Evolutionary conservation across 192 early-diverging fungal genomes (phyloP).

Genomic region (Diversispora eburnea): DNA sequence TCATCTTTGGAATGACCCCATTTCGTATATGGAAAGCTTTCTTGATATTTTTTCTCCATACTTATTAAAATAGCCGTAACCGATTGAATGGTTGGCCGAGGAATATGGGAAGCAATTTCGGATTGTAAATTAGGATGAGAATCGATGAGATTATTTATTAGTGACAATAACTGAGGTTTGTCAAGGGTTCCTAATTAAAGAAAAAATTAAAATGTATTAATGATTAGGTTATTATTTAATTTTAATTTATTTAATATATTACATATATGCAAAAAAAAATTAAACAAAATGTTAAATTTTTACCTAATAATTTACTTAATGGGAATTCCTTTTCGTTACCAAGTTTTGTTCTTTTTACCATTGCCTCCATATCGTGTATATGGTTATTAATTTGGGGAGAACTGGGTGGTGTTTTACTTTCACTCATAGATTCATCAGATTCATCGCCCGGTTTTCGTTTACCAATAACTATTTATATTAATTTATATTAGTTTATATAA

Average conservation of each 20-base stretch:
- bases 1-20: slow-evolving; percentile 73
- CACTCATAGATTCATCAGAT: slow-evolving; percentile 19
- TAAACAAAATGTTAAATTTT: not conserved
- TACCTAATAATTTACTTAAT: slow-evolving; percentile 25
- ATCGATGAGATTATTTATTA: slow-evolving; percentile 71
- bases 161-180: slow-evolving; percentile 66
- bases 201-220: not conserved
- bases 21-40: slow-evolving; percentile 84
- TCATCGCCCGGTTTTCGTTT: slow-evolving; percentile 21
- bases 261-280: not conserved
- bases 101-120: slow-evolving; percentile 70
- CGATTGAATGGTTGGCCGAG: slow-evolving; percentile 80
- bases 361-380: slow-evolving; percentile 2
- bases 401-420: slow-evolving; percentile 18
- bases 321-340: slow-evolving; percentile 18
- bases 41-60: slow-evolving; percentile 67
- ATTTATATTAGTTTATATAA: not conserved
- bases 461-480: not conserved
- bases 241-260: not conserved
- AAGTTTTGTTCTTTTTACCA: slow-evolving; percentile 17
- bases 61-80: slow-evolving; percentile 60
- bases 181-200: slow-evolving; percentile 51
- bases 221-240: not conserved
- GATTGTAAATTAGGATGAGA: slow-evolving; percentile 68
- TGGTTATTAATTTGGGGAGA: not conserved